phyloP scores from a whole-genome alignment of 768 basidiomycete genomes.

The Mycena crocata region DNA sequence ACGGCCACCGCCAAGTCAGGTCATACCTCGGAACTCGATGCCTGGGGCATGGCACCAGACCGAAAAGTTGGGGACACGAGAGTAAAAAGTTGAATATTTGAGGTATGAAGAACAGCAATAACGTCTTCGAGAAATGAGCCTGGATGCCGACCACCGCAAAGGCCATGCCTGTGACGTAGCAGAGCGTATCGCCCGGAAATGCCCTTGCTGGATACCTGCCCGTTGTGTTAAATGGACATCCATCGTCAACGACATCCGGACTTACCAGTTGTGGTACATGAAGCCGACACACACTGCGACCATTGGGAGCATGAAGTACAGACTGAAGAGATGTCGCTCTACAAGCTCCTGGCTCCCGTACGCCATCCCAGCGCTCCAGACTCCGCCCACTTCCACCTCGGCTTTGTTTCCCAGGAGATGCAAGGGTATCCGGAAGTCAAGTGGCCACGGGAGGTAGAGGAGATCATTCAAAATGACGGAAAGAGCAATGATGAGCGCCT shows the following conservation, averaged over 20 bases:
- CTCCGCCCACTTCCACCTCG: constrained; percentile 80
- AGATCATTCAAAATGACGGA: constrained; percentile 94
- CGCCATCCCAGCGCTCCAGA: constrained; percentile 87
- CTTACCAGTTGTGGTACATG: constrained; percentile 96
- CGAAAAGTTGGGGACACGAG: constrained; percentile 95
- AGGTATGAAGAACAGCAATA: constrained; percentile 96
- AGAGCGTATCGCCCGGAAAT: constrained; percentile 97
- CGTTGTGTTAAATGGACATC: constrained; percentile 17
- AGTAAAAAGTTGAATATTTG: constrained; percentile 98
- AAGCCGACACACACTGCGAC: constrained; percentile 92
- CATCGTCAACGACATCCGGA: constrained; percentile 19
- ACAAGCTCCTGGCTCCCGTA: constrained; percentile 89
- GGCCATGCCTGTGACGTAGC: constrained; percentile 98
- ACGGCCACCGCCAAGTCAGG: not conserved
- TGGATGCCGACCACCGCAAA: constrained; percentile 98
- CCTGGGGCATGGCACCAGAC: constrained; percentile 91
- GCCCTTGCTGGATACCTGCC: constrained; percentile 94
- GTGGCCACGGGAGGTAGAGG: constrained; percentile 91
- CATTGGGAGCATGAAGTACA: constrained; percentile 97
- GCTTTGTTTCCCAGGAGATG: constrained; percentile 74
- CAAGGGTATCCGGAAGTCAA: constrained; percentile 77
- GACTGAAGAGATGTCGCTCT: constrained; percentile 92
- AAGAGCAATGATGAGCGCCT: constrained; percentile 91
- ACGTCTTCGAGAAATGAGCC: constrained; percentile 96
- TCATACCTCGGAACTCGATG: constrained; percentile 91